Evolutionary conservation across 495 filamentous ascomycete species (phyloP).

Genomic region (Annulohypoxylon bovei): DNA sequence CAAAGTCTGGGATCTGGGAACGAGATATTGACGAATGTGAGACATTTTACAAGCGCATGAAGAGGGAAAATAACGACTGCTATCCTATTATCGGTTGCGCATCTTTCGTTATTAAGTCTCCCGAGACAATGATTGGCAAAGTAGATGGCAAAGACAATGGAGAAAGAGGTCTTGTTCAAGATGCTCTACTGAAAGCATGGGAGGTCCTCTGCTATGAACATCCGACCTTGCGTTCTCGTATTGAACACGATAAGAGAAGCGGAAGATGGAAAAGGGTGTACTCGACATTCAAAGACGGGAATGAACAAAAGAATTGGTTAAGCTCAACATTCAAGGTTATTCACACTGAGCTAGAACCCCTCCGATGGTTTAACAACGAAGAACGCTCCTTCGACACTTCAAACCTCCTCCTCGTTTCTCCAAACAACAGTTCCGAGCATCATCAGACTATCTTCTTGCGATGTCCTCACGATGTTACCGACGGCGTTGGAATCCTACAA

Average conservation of each 20-base stretch:
- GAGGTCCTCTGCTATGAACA: conserved; percentile 52
- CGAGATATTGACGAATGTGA: conserved; percentile 59
- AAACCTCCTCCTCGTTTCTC: conserved; percentile 52
- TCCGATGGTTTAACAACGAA: conserved; percentile 56
- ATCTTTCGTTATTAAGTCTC: conserved; percentile 53
- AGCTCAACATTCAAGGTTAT: conserved; percentile 50
- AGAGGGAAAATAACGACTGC: conserved; percentile 33
- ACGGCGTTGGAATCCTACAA: conserved; percentile 59
- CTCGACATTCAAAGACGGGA: conserved; percentile 26
- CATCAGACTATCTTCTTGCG: conserved; percentile 54
- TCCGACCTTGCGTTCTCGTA: conserved; percentile 55
- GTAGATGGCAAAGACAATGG: conserved; percentile 3
- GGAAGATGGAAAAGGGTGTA: conserved; percentile 55
- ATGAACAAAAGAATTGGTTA: conserved; percentile 48
- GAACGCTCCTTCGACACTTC: conserved; percentile 50
- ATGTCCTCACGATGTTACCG: conserved; percentile 59
- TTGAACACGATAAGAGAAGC: conserved; percentile 41
- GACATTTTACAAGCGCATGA: conserved; percentile 52
- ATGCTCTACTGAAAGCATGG: conserved; percentile 55
- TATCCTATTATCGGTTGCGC: conserved; percentile 52
- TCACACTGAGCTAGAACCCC: conserved; percentile 40
- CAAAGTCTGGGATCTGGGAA: conserved; percentile 47
- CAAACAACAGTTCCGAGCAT: conserved; percentile 5
- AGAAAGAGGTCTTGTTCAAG: conserved; percentile 24
- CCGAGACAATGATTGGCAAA: conserved; percentile 35